A percentile compares a stretch with the other conserved stretches of the same genome.
Conservation (phyloP, 139 green algal genomes). For the Gonium pectorale region DNA sequence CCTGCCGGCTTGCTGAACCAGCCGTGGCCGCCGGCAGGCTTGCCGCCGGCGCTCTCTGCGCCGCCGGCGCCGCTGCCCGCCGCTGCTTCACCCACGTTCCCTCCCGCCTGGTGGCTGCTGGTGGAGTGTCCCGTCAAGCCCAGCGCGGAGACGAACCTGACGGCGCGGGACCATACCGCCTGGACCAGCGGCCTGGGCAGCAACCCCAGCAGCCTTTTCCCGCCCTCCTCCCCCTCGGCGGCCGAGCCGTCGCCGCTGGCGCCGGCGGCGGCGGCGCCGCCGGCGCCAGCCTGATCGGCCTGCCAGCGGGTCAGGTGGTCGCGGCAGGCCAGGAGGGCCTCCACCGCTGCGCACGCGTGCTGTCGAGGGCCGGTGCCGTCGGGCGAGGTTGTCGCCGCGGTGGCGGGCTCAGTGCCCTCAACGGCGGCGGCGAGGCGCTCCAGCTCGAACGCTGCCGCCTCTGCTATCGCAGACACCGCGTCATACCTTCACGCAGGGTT, state of each 20-base stretch:
- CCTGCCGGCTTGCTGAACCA: slow-evolving; percentile 6
- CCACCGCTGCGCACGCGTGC: background rate
- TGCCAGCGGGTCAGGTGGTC: background rate
- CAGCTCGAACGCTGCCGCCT: background rate
- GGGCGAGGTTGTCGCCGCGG: background rate
- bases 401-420: background rate
- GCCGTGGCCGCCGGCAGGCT: background rate
- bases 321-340: background rate
- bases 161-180: background rate
- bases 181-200: background rate
- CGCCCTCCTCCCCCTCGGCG: background rate
- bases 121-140: too few relatives aligned
- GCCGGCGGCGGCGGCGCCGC: background rate
- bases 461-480: background rate
- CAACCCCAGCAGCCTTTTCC: background rate
- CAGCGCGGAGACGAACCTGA: background rate
- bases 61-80: background rate
- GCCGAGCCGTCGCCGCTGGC: background rate
- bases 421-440: background rate
- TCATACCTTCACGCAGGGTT: background rate
- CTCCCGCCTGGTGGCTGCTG: background rate
- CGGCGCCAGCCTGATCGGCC: background rate
- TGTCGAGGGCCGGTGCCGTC: background rate
- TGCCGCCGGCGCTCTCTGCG: background rate
- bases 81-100: background rate